These are phyloP conservation scores for Hansenula sp. DNA, from an alignment of 1,139 yeast genomes.

Conservation along the genomic window DNA sequence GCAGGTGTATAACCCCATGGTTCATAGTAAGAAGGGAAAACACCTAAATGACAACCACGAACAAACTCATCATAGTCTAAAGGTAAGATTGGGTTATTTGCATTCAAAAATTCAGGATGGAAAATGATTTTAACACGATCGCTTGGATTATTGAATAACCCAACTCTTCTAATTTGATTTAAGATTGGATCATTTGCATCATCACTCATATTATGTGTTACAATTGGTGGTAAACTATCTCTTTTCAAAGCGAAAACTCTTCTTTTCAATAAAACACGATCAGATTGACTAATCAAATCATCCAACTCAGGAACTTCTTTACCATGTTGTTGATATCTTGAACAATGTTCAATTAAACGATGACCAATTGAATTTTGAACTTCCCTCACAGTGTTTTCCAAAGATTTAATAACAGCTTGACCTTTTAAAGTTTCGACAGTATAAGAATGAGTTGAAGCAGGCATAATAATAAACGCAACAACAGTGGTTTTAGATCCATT, in stretches of 20 bases:
- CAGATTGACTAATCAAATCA: slow-evolving; percentile 83
- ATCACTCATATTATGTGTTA: slow-evolving; percentile 96
- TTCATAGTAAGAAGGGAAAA: slow-evolving; percentile 96
- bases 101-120: slow-evolving; percentile 96
- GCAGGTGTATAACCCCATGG: slow-evolving; percentile 99
- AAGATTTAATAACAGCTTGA: slow-evolving; percentile 91
- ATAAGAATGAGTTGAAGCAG: slow-evolving; percentile 89
- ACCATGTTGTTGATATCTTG: slow-evolving; percentile 66
- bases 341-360: slow-evolving; percentile 87
- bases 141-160: slow-evolving; percentile 81
- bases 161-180: slow-evolving; percentile 88
- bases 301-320: slow-evolving; percentile 62
- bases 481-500: slow-evolving; percentile 85
- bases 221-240: slow-evolving; percentile 89
- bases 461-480: slow-evolving; percentile 98
- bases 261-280: slow-evolving; percentile 84
- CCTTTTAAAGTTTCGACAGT: slow-evolving; percentile 95
- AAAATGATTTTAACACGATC: slow-evolving; percentile 94
- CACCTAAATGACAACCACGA: slow-evolving; percentile 97
- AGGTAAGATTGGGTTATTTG: slow-evolving; percentile 90
- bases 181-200: slow-evolving; percentile 89
- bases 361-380: slow-evolving; percentile 87
- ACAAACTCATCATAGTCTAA: slow-evolving; percentile 97
- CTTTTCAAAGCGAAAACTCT: slow-evolving; percentile 92
- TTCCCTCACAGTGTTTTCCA: slow-evolving; percentile 85